Base-by-base conservation (phyloP, 164 flowering plant genomes). In the Vitis riparia region DNA sequence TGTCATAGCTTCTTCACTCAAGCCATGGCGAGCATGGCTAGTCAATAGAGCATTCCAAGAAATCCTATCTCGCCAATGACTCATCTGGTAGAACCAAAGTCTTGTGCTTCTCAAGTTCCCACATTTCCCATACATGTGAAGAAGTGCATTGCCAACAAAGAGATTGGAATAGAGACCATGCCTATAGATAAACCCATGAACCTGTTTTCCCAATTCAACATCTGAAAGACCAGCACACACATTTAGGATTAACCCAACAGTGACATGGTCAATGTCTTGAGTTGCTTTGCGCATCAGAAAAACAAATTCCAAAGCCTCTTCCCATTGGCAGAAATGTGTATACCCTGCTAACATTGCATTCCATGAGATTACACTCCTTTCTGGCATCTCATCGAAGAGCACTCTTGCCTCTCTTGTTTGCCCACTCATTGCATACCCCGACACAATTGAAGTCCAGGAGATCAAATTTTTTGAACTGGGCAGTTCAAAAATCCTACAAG, bases 91-190 rank as follows among this genome's bases (percentile, higher is more conserved):
- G 74, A 84, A 83, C 82, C 81, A 86, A 72, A 23, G 55, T 53
- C 75, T 69, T 23, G 82, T 79, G 17, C 71, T 73, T 69, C 59
- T 75, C 69, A 88, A 69, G 77, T 55, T 62, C 19, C 89, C 87
- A 80, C 89, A 88, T 74, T 86, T 89, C 50, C 89, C 85, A 72
- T 88, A 88, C 91, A 88, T 83, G 75, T 86, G 79, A 55, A 88
- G 81, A n/a, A 89, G 77, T 0, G 86, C 79, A 79, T 89, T 89
- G 59, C 82, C 74, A 14, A 85, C 76, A 27, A 70, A 59, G 5
- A 68, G 58, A 70, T 79, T 68, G 27, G 75, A 69, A 71, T 10
- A 62, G 56, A 82, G 75, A 50, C 77, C 84, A 55, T 80, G 82
- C 51, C 94, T 79, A 57, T 86, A 86, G 44, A 76, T 65, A 75